Base-by-base conservation (phyloP, 768 basidiomycete species). In the Mycena floridula region DNA sequence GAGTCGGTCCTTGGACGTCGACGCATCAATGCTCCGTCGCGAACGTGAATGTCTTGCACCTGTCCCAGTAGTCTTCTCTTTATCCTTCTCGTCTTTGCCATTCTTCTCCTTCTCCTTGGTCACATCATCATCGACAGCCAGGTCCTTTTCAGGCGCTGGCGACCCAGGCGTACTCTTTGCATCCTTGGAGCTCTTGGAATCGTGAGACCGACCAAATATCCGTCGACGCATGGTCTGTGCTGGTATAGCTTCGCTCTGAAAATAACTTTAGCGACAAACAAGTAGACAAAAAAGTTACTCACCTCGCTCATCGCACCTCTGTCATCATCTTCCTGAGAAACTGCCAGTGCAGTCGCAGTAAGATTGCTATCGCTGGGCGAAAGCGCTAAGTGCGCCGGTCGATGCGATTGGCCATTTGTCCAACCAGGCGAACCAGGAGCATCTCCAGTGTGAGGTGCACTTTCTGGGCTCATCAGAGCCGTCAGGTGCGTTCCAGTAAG, bases 281-380 rank as follows among this genome's bases (percentile, higher is more conserved):
- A 51, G 5, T 32, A 26, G 48, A 12, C 40, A 30, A 18, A 37
- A 46, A 51, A 20, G 37, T 27, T 24, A 65, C 78, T 43, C 51
- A 87, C 88, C 58, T 90, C 89, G 58, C 86, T 89, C 60, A 84
- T 65, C 37, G 61, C 71, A 54, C 66, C 60, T 54, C 78, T 57
- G 48, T 86, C 84, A 11, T 81, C 81, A 4, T 72, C 71, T 5
- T 57, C 64, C 21, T 64, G 66, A 24, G 47, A 59, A 4, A 53
- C 53, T 24, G 58, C 50, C 11, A 64, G 58, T 18, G 62, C 65
- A n/a, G 61, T 74, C 1, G 61, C 64, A 30, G 70, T 73, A 16
- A 85, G 60, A 6, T 74, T 73, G 15, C 73, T 64, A 47, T 85
- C 85, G 47, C 79, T 84, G 0, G 83, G 79, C 1, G 84, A 83